These are phyloP conservation scores for Suillus subluteus DNA, from an alignment of 768 basidiomycete genomes.

Conservation along the genomic window DNA sequence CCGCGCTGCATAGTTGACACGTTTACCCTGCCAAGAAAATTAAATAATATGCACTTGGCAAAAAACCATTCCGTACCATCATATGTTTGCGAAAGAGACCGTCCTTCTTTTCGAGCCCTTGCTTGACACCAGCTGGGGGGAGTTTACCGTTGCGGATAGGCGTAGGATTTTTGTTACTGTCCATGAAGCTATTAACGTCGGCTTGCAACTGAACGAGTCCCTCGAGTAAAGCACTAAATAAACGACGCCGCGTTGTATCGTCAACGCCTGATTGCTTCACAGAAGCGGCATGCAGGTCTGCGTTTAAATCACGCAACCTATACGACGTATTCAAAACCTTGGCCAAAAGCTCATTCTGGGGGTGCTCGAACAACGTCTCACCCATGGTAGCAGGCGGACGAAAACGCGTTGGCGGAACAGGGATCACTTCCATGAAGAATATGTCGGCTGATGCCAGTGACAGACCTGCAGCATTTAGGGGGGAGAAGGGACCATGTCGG, in stretches of 20 bases:
- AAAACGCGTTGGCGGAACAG: constrained; percentile 94
- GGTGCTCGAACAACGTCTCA: constrained; percentile 92
- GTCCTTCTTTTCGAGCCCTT: constrained; percentile 97
- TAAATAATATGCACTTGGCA: constrained; percentile 6
- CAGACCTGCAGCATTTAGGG: constrained; percentile 59
- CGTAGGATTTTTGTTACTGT: constrained; percentile 92
- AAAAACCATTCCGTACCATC: constrained; percentile 70
- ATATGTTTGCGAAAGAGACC: constrained; percentile 97
- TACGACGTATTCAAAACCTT: constrained; percentile 82
- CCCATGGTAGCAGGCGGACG: constrained; percentile 91
- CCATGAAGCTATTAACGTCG: constrained; percentile 96
- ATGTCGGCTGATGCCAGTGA: constrained; percentile 85
- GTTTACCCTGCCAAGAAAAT: constrained; percentile 75
- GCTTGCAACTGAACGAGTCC: constrained; percentile 87
- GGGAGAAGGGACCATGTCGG: constrained; percentile 85
- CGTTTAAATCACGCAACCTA: constrained; percentile 75
- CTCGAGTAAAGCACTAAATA: constrained; percentile 76
- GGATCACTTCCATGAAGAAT: constrained; percentile 94
- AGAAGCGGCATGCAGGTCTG: constrained; percentile 61
- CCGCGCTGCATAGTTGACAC: constrained; percentile 98
- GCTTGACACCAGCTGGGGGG: constrained; percentile 93
- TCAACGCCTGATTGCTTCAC: constrained; percentile 60
- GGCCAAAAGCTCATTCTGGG: constrained; percentile 89
- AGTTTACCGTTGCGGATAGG: constrained; percentile 85
- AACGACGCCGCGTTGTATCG: constrained; percentile 50